Percentiles rank a stretch among this genome's conserved stretches.
Evolutionary conservation across 2,329 filamentous ascomycete genomes (phyloP).

Genomic region (Botryotinia globosa): DNA sequence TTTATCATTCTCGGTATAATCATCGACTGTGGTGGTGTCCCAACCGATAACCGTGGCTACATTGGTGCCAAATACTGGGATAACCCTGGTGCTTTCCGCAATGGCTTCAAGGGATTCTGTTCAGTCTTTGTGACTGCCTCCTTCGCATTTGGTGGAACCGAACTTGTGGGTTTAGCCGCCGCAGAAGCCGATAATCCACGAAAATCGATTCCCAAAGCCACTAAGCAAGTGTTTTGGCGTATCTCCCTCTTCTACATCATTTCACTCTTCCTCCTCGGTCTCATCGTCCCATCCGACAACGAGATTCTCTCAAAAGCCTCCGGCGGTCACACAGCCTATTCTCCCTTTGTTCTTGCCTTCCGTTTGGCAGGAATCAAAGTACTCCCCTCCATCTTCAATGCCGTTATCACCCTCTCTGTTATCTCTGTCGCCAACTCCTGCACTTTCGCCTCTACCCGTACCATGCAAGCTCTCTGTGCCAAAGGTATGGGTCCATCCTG

Average conservation of each 20-base stretch:
- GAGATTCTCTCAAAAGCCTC: constrained; percentile 56
- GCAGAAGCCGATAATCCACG: constrained; percentile 75
- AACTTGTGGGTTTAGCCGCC: constrained; percentile 72
- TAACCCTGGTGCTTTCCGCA: constrained; percentile 76
- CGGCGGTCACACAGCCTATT: constrained; percentile 66
- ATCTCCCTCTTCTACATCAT: constrained; percentile 85
- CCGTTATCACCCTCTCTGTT: constrained; percentile 85
- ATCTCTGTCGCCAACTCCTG: constrained; percentile 89
- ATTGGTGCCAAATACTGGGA: constrained; percentile 69
- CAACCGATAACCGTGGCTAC: constrained; percentile 57
- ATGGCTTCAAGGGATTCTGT: constrained; percentile 70
- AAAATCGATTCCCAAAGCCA: constrained; percentile 78
- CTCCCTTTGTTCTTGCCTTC: constrained; percentile 92
- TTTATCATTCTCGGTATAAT: constrained; percentile 81
- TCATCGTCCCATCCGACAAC: constrained; percentile 75
- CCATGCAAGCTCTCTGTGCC: constrained; percentile 84
- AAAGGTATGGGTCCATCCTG: constrained; percentile 76
- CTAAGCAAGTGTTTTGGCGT: constrained; percentile 95
- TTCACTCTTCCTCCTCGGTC: constrained; percentile 74
- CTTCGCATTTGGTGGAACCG: constrained; percentile 69
- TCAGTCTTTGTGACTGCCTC: constrained; percentile 69
- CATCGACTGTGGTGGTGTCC: constrained; percentile 62
- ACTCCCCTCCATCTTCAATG: constrained; percentile 87
- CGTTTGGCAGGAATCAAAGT: constrained; percentile 76
- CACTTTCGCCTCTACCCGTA: constrained; percentile 87